Percentiles rank a stretch among this genome's conserved stretches.
Conservation (phyloP, 2,329 filamentous ascomycete species). For the Emergomyces orientalis region DNA sequence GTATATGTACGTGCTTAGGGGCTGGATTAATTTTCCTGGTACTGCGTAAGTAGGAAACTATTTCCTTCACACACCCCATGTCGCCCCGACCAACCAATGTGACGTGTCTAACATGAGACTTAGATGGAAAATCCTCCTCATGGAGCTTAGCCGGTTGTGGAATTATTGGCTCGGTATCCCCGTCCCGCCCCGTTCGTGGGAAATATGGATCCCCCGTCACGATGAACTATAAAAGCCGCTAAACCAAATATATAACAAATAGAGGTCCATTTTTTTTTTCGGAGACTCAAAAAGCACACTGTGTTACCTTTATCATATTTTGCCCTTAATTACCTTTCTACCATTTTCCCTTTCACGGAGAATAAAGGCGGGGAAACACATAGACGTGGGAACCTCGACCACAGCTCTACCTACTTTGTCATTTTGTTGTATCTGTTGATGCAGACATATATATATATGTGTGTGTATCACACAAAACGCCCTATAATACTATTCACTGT, state of each 20-base stretch:
- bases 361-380: neutral
- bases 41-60: constrained; percentile 52
- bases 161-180: constrained; percentile 56
- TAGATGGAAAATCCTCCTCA: constrained; percentile 44
- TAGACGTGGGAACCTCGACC: no score
- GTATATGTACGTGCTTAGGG: constrained; percentile 55
- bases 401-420: neutral
- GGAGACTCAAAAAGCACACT: neutral
- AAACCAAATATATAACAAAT: neutral
- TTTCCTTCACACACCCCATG: neutral
- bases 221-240: constrained; percentile 34
- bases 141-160: constrained; percentile 49
- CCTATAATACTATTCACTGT: neutral
- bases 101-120: constrained; percentile 14
- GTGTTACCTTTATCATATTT: neutral
- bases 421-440: neutral
- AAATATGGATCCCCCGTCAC: constrained; percentile 37
- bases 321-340: neutral
- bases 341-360: neutral
- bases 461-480: neutral
- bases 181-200: constrained; percentile 49
- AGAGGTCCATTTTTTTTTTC: neutral
- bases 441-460: neutral
- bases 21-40: constrained; percentile 61
- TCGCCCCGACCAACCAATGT: neutral